Percentiles rank a stretch among this genome's conserved stretches.
Conservation (phyloP, 257 asterid species). For the Penstemon davidsonii region DNA sequence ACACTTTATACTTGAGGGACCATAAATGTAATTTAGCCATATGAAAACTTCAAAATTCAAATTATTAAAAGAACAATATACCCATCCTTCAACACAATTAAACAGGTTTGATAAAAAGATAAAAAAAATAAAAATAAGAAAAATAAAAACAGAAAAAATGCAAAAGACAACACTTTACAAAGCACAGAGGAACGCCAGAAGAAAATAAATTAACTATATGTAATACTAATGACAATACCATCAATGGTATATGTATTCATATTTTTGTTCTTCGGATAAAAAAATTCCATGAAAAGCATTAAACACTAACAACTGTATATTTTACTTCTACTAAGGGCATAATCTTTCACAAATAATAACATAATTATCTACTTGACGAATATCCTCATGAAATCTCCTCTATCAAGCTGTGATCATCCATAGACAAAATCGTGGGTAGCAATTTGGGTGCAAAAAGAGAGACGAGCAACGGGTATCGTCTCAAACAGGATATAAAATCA, state of each 20-base stretch:
- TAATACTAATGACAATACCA: slow-evolving; percentile 1
- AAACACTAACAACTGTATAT: slow-evolving; percentile 7
- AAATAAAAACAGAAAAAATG: too few relatives aligned
- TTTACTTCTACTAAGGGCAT: slow-evolving; percentile 13
- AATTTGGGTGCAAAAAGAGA: slow-evolving; percentile 64
- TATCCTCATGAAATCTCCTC: slow-evolving; percentile 35
- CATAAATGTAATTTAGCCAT: too few relatives aligned
- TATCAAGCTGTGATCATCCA: slow-evolving; percentile 29
- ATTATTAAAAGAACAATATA: too few relatives aligned
- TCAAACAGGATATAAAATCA: slow-evolving; percentile 60
- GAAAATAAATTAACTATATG: slow-evolving; percentile 7
- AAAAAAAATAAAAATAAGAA: too few relatives aligned
- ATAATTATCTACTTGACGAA: slow-evolving; percentile 11
- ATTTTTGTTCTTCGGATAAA: slow-evolving; percentile 18
- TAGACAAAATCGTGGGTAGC: slow-evolving; percentile 25
- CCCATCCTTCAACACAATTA: too few relatives aligned
- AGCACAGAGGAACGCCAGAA: slow-evolving; percentile 4
- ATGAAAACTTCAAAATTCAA: too few relatives aligned
- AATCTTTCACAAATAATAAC: slow-evolving; percentile 10
- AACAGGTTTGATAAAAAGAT: too few relatives aligned
- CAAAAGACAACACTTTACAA: too few relatives aligned
- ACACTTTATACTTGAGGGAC: too few relatives aligned
- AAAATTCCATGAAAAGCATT: slow-evolving; percentile 12
- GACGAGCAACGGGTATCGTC: slow-evolving; percentile 66
- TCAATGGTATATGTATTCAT: background rate